phyloP scores from a whole-genome alignment of 352 stramenopile species.

The Phytophthora tubulina region DNA sequence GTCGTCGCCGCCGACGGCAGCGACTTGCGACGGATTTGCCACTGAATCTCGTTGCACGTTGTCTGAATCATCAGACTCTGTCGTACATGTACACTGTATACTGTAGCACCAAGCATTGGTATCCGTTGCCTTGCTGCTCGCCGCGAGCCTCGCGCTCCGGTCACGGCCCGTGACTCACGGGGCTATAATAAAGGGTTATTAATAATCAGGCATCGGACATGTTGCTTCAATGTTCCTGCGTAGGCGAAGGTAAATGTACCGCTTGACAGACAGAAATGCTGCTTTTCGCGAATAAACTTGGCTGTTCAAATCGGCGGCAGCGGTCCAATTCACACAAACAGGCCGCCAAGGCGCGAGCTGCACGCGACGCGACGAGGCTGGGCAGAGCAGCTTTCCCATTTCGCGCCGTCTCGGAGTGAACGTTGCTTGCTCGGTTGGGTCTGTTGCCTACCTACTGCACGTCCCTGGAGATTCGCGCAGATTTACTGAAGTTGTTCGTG shows the following conservation, averaged over 20 bases:
- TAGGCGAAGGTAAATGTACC: slow-evolving; percentile 20
- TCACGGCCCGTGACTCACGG: neutral
- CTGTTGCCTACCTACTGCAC: neutral
- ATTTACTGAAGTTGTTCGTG: too few species aligned
- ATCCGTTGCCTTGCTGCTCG: too few species aligned
- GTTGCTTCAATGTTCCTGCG: neutral
- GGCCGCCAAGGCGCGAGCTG: slow-evolving; percentile 22
- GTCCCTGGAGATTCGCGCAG: too few species aligned
- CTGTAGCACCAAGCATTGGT: neutral
- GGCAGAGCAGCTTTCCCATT: slow-evolving; percentile 20
- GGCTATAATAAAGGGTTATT: neutral
- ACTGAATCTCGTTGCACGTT: neutral
- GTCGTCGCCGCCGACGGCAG: neutral
- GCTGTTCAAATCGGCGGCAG: slow-evolving; percentile 21
- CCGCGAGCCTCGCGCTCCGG: too few species aligned
- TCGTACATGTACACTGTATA: neutral
- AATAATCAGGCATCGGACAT: neutral
- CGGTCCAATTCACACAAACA: slow-evolving; percentile 37
- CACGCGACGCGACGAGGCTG: slow-evolving; percentile 17
- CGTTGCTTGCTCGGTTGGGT: slow-evolving; percentile 3
- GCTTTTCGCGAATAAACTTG: slow-evolving; percentile 27
- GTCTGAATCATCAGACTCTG: neutral
- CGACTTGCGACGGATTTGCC: neutral
- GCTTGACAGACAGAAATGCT: slow-evolving; percentile 27
- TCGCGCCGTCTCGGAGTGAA: slow-evolving; percentile 1